A percentile compares a stretch with the other conserved stretches of the same genome.
Evolutionary conservation across 83 land plant species (phyloP).

Genomic region (Picea abies): DNA sequence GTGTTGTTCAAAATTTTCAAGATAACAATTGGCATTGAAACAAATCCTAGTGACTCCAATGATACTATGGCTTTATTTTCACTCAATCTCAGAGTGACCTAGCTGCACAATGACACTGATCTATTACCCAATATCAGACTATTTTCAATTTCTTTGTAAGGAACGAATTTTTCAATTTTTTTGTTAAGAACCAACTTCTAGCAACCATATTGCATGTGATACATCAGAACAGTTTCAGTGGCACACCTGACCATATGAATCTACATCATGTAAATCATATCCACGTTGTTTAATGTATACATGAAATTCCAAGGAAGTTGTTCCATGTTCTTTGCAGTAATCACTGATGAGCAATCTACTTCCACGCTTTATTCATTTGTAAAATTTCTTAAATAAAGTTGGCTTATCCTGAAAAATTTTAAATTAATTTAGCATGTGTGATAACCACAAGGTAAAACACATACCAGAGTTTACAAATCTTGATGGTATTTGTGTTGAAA

Average conservation of each 20-base stretch:
- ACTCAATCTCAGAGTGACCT: not conserved
- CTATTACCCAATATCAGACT: not conserved
- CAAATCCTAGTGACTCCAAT: not conserved
- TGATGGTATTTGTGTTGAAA: too few species aligned
- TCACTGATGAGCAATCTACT: slow-evolving; percentile 72
- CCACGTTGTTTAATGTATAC: slow-evolving; percentile 62
- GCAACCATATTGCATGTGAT: not conserved
- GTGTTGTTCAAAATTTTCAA: too few species aligned
- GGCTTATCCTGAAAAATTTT: too few species aligned
- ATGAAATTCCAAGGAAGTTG: too few species aligned
- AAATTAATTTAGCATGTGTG: too few species aligned
- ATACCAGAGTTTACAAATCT: too few species aligned
- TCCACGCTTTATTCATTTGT: slow-evolving; percentile 88
- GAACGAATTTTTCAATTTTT: too few species aligned
- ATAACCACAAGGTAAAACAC: not conserved
- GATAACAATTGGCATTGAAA: not conserved
- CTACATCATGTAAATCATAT: slow-evolving; percentile 94
- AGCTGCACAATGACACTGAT: not conserved
- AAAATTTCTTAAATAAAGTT: too few species aligned
- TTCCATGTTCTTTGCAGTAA: too few species aligned
- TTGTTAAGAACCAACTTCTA: not conserved
- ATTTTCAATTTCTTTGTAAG: not conserved
- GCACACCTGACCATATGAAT: slow-evolving; percentile 86
- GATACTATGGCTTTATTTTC: not conserved
- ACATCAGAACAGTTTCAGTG: not conserved